Base-by-base conservation (phyloP, 257 asterid genomes). In the Ophiorrhiza pumila region DNA sequence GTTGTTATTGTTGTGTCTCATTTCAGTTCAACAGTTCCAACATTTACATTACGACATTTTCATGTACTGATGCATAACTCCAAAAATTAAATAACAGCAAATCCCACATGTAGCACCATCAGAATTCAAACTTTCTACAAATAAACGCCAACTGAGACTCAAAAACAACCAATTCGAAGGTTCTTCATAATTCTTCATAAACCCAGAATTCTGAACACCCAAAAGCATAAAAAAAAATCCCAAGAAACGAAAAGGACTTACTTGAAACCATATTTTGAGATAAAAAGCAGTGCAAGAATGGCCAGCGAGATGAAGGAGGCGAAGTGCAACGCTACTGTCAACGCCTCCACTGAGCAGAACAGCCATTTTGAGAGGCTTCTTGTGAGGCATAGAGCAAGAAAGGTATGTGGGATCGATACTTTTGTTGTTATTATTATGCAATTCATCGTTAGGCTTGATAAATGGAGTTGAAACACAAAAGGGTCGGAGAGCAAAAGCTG, bases 201-300 rank as follows among this genome's bases (percentile, higher is more conserved):
- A 53, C 60, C 23, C 35, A 52, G 12, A 47, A 69, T n/a, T n/a
- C 31, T 42, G 31, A 17, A 43, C 53, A 35, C 14, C 41, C 31
- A 31, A 46, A 65, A 25, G n/a, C 18, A n/a, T n/a, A n/a, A n/a
- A n/a, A n/a, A n/a, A n/a, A n/a, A n/a, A n/a, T n/a, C n/a, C 45
- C 2, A 56, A 62, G 69, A 43, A 35, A 69, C 14, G 60, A 17
- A 70, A 22, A 7, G 22, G 20, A 55, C 71, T 35, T 75, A 89
- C 98, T 66, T 91, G 97, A 83, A 93, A 93, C 98, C 98, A 93
- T 2, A 94, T 94, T 80, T 94, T 94, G 71, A 94, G 97, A 83
- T 94, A 94, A 71, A 91, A 94, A 71, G 97, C 99, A 42, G 97
- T 91, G 80, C 99, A 94, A 62, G 86, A 86, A 77, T 94, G 99